Base-by-base conservation (phyloP, 2,329 filamentous ascomycete genomes). In the Eurotiales sp. region DNA sequence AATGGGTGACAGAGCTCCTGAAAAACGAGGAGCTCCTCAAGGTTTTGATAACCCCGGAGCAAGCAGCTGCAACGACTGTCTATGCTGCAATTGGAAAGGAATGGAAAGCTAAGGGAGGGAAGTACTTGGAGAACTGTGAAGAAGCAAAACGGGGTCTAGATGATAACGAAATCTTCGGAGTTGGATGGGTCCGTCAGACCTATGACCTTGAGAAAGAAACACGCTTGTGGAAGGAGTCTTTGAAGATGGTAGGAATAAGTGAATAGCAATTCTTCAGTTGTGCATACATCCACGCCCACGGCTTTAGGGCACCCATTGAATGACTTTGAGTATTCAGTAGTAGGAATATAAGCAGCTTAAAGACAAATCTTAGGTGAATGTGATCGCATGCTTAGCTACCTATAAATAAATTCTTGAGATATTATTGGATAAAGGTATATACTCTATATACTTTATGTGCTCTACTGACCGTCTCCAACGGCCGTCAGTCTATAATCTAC, bases 1-100 rank as follows among this genome's bases (percentile, higher is more conserved):
- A 51, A n/a, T 34, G 19, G 23, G 25, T 46, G 4, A 8, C 32
- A 1, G 39, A 51, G 17, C 6, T 30, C 14, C 10, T 51, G 19
- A 50, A 29, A 17, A 34, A 34, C 14, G 6, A 22, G 10, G 14
- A 23, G 22, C 8, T 48, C 14, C 7, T 48, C 14, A 51, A 45
- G 15, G 46, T 52, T 14, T 52, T 64, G 50, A 71, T 70, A 55
- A 63, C 50, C 11, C 12, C 52, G 0, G 63, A 57, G 39, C 69
- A 73, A 56, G 69, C 67, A 17, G 71, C 68, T 46, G 66, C 69
- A 11, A 71, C 67, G 17, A 64, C 59, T 22, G 61, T 72, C 4
- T 58, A 57, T 44, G 67, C 67, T 22, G 67, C 64, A 2, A 52
- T 70, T 22, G 58, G 58, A 1, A 56, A 58, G 44, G 64, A 65